These are phyloP conservation scores for Alternaria consortialis DNA, from an alignment of 2,329 filamentous ascomycete species.

Conservation along the genomic window DNA sequence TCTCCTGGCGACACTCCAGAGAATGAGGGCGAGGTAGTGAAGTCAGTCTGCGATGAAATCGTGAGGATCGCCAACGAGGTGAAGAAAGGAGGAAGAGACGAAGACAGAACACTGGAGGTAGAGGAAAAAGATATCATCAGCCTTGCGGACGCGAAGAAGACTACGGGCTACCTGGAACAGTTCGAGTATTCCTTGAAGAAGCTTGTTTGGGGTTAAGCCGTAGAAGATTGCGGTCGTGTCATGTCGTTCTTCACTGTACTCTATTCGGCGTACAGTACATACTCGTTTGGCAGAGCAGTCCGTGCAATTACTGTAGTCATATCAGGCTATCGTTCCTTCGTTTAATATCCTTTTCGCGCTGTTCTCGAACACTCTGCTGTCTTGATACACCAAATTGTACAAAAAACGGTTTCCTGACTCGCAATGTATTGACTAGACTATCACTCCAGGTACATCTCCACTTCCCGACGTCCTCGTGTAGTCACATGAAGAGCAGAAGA, in stretches of 20 bases:
- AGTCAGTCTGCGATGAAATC: slow-evolving; percentile 78
- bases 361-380: neutral
- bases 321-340: neutral
- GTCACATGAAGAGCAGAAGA: neutral
- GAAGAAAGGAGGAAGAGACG: slow-evolving; percentile 55
- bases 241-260: neutral
- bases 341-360: neutral
- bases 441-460: neutral
- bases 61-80: slow-evolving; percentile 69
- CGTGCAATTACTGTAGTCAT: neutral
- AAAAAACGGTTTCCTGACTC: neutral
- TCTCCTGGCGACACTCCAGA: slow-evolving; percentile 38
- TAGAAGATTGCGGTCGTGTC: neutral
- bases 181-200: slow-evolving; percentile 91
- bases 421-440: neutral
- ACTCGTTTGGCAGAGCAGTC: neutral
- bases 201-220: slow-evolving; percentile 75
- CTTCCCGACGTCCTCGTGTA: neutral
- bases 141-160: slow-evolving; percentile 83
- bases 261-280: neutral
- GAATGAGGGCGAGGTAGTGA: slow-evolving; percentile 64
- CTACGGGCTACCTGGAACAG: slow-evolving; percentile 85
- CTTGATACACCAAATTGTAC: neutral
- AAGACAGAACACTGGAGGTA: slow-evolving; percentile 50
- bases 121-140: slow-evolving; percentile 79